phyloP scores from a whole-genome alignment of 192 early-diverging fungal genomes.

The Tieghemiomyces parasiticus region DNA sequence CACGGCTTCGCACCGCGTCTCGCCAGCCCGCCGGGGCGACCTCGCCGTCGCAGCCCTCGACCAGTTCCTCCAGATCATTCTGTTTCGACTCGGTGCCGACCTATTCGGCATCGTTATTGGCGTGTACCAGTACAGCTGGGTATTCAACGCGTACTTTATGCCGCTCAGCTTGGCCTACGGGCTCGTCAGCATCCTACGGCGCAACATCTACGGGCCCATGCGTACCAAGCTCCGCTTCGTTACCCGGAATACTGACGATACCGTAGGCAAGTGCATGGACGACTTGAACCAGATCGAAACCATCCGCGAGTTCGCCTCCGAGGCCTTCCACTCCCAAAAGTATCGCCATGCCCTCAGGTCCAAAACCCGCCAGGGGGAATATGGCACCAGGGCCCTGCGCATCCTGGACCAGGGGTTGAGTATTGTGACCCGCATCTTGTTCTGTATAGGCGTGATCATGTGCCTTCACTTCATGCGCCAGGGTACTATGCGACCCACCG shows the following conservation, averaged over 20 bases:
- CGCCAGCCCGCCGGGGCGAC: too few species aligned
- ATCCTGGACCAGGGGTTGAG: neutral
- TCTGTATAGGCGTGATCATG: neutral
- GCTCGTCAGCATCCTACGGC: neutral
- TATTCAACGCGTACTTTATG: neutral
- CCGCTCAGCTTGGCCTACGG: conserved; percentile 26
- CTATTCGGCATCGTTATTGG: conserved; percentile 17
- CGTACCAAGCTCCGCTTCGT: neutral
- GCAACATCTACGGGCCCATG: neutral
- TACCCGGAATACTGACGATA: neutral
- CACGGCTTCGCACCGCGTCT: neutral
- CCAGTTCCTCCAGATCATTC: neutral
- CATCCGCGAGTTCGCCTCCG: neutral
- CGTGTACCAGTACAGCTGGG: neutral
- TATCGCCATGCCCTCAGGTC: neutral
- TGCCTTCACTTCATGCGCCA: neutral
- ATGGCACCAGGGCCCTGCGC: neutral
- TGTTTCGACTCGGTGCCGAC: conserved; percentile 1
- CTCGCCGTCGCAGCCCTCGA: neutral
- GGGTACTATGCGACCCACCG: neutral
- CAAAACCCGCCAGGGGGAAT: neutral
- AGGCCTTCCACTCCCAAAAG: neutral
- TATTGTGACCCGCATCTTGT: neutral
- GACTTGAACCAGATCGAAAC: neutral
- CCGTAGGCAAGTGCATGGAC: neutral